phyloP scores from a whole-genome alignment of 83 land plant species.

The Thuja plicata region DNA sequence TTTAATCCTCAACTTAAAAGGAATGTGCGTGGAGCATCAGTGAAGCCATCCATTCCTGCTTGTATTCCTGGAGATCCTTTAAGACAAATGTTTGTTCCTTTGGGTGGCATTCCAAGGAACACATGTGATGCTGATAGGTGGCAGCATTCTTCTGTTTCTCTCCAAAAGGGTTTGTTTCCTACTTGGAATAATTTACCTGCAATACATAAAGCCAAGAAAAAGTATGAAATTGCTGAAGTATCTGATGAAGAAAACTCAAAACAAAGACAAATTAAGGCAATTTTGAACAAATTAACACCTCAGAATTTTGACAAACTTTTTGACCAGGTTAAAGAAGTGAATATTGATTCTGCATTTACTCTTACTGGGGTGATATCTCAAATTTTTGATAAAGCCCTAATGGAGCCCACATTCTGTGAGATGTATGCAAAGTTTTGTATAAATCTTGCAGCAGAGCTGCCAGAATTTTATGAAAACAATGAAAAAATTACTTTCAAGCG shows the following conservation, averaged over 20 bases:
- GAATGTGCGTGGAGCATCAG: constrained; percentile 15
- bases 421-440: constrained; percentile 59
- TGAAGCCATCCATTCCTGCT: not conserved
- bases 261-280: constrained; percentile 54
- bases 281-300: constrained; percentile 58
- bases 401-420: constrained; percentile 62
- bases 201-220: constrained; percentile 44
- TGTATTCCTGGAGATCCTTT: constrained; percentile 8
- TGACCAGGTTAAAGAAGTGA: constrained; percentile 42
- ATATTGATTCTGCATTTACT: constrained; percentile 45
- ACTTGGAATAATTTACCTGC: constrained; percentile 13
- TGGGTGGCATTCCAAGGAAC: constrained; percentile 8
- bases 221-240: constrained; percentile 47
- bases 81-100: constrained; percentile 6
- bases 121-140: constrained; percentile 45
- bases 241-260: constrained; percentile 51
- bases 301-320: constrained; percentile 63
- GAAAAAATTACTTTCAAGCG: constrained; percentile 55
- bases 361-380: constrained; percentile 61
- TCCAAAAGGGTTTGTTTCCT: constrained; percentile 34
- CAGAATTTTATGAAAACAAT: constrained; percentile 47
- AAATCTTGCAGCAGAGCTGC: constrained; percentile 43
- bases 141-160: constrained; percentile 19
- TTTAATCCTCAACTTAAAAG: constrained; percentile 4
- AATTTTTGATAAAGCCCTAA: constrained; percentile 59